Evolutionary conservation across 768 basidiomycete genomes (phyloP).

Genomic region (Pisolithus tinctorius): DNA sequence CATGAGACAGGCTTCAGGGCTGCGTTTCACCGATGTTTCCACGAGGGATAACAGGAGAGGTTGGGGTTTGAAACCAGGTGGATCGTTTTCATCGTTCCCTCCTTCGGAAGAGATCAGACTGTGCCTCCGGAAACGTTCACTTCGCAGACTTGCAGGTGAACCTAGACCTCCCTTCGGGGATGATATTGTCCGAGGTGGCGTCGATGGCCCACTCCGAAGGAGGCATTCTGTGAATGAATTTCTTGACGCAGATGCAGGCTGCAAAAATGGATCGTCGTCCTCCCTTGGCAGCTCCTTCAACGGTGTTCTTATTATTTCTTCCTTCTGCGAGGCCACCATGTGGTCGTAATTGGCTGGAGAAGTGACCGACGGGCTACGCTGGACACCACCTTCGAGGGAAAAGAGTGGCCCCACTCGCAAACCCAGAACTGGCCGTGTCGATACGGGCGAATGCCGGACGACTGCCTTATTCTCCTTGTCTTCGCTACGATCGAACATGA

Average conservation of each 20-base stretch:
- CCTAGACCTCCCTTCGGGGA: slow-evolving; percentile 24
- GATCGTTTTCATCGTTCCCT: slow-evolving; percentile 28
- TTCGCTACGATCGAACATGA: slow-evolving; percentile 64
- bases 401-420: slow-evolving; percentile 22
- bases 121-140: slow-evolving; percentile 16
- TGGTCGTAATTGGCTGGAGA: slow-evolving; percentile 15
- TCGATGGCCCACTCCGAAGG: slow-evolving; percentile 29
- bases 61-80: slow-evolving; percentile 23
- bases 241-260: slow-evolving; percentile 20
- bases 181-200: slow-evolving; percentile 21
- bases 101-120: slow-evolving; percentile 33
- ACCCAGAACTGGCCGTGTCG: slow-evolving; percentile 15
- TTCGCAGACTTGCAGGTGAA: slow-evolving; percentile 16
- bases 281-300: slow-evolving; percentile 31
- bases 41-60: slow-evolving; percentile 42
- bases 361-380: slow-evolving; percentile 24
- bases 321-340: slow-evolving; percentile 4
- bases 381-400: slow-evolving; percentile 21
- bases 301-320: slow-evolving; percentile 15
- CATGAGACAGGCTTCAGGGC: slow-evolving; percentile 13
- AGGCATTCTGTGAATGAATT: slow-evolving; percentile 38
- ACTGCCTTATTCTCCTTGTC: slow-evolving; percentile 74
- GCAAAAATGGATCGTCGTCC: slow-evolving; percentile 39
- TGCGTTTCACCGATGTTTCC: slow-evolving; percentile 32
- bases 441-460: slow-evolving; percentile 32